These are phyloP conservation scores for Talaromyces sp. DNA, from an alignment of 2,329 filamentous ascomycete genomes.

Conservation along the genomic window DNA sequence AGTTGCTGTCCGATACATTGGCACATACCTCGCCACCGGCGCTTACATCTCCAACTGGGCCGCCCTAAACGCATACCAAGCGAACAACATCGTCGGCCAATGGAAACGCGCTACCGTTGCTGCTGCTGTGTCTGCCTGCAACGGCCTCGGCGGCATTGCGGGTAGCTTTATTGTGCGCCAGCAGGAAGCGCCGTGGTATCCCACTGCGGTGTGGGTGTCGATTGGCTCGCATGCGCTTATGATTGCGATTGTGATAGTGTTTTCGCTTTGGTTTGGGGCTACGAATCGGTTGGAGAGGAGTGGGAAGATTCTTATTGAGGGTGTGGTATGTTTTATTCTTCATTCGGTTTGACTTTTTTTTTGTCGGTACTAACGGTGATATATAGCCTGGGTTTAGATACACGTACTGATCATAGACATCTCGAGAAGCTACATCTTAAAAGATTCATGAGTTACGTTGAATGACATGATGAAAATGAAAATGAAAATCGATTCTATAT, in stretches of 20 bases:
- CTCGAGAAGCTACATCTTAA: background rate
- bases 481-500: background rate
- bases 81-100: conserved; percentile 60
- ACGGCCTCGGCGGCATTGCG: conserved; percentile 61
- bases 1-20: conserved; percentile 59
- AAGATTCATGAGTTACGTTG: background rate
- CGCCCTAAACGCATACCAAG: conserved; percentile 59
- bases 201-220: conserved; percentile 63
- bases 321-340: background rate
- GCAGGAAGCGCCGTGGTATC: conserved; percentile 58
- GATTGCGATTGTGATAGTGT: conserved; percentile 9
- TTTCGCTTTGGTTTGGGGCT: conserved; percentile 6
- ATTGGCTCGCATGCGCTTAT: conserved; percentile 43
- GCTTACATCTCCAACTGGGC: conserved; percentile 68
- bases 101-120: conserved; percentile 63
- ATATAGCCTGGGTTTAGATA: conserved; percentile 11
- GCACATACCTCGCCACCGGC: conserved; percentile 62
- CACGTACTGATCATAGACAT: conserved; percentile 1
- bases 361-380: background rate
- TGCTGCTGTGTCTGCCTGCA: conserved; percentile 56
- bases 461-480: background rate
- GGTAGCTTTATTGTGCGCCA: conserved; percentile 62
- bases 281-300: conserved; percentile 2
- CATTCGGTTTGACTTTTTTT: too few relatives aligned
- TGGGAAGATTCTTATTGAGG: conserved; percentile 5